Base-by-base conservation (phyloP, 441 rosid species). In the Biscutella laevigata region DNA sequence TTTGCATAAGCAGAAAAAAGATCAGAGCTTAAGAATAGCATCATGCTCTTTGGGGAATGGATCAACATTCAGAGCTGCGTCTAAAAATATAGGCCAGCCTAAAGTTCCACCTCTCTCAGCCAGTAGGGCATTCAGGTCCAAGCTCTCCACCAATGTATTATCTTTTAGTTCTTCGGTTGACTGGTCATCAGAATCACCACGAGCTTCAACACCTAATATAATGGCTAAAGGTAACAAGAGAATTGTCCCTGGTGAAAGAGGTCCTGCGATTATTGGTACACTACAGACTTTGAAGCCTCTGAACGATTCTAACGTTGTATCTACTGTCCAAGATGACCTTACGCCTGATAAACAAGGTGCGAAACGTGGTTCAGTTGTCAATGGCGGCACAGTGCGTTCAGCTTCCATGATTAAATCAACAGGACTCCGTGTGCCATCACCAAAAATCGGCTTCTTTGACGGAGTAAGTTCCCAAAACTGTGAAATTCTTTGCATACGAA, bases 401-500 rank as follows among this genome's bases (percentile, higher is more conserved):
- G 64, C 70, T 68, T 69, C 73, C 24, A 30, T 57, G 59, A 80
- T 49, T 53, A 85, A 77, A 58, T 95, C 95, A 41, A 67, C 97
- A 12, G 96, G 99, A 54, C 95, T 94, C 40, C 40, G 96, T 15
- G 64, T 89, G 83, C 99, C 97, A 53, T 85, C 96, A 48, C 97
- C 99, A 49, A 89, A 87, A 67, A 60, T 89, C 50, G 99, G 97
- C 63, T 89, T 76, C 78, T 94, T 94, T 75, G 97, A 94, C 45
- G 96, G 95, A 86, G 97, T 87, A 47, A 82, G 95, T 74, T 61
- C 35, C 41, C 25, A 39, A 30, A 55, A 65, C 54, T 26, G 25
- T 40, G 25, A 27, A 28, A 21, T 38, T 22, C 20, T n/a, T 57
- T 49, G 16, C 42, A 13, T 15, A 14, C 4, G 45, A 16, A 9